Evolutionary conservation across 768 basidiomycete species (phyloP).

Genomic region (Auricularia sp.): DNA sequence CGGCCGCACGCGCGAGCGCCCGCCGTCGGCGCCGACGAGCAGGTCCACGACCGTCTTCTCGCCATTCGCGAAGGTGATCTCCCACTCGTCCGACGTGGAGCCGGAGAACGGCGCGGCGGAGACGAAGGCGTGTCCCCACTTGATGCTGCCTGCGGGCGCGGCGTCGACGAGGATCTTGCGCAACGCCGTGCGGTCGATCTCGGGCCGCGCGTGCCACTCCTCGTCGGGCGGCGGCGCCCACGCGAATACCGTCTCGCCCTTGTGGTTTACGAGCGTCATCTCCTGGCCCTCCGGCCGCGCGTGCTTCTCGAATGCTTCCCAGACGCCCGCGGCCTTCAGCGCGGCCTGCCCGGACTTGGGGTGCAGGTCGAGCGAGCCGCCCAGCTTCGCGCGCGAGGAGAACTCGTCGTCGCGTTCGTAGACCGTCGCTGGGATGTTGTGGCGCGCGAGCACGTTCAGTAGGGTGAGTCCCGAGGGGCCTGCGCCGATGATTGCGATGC

Average conservation of each 20-base stretch:
- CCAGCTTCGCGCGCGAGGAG: conserved; percentile 10
- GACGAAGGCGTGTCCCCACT: conserved; percentile 6
- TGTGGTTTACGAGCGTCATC: conserved; percentile 14
- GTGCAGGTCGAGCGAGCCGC: conserved; percentile 21
- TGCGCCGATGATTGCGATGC: conserved; percentile 17
- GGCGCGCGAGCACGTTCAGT: conserved; percentile 17
- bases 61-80: neutral
- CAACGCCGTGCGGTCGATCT: conserved; percentile 2
- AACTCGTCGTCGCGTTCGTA: conserved; percentile 16
- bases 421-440: conserved; percentile 12
- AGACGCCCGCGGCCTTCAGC: conserved; percentile 13
- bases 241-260: neutral
- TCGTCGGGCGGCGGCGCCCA: neutral
- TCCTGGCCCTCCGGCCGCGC: conserved; percentile 14
- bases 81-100: neutral
- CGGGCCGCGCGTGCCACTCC: neutral
- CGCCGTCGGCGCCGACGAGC: conserved; percentile 20
- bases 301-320: conserved; percentile 12
- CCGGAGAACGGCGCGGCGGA: neutral
- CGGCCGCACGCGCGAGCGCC: conserved; percentile 16
- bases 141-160: conserved; percentile 3
- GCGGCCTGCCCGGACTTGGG: conserved; percentile 16
- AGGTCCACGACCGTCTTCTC: neutral
- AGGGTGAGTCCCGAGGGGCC: conserved; percentile 20
- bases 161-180: conserved; percentile 11